Conservation (phyloP, 2,329 filamentous ascomycete genomes). For the Plectosphaerella cucumerina region DNA sequence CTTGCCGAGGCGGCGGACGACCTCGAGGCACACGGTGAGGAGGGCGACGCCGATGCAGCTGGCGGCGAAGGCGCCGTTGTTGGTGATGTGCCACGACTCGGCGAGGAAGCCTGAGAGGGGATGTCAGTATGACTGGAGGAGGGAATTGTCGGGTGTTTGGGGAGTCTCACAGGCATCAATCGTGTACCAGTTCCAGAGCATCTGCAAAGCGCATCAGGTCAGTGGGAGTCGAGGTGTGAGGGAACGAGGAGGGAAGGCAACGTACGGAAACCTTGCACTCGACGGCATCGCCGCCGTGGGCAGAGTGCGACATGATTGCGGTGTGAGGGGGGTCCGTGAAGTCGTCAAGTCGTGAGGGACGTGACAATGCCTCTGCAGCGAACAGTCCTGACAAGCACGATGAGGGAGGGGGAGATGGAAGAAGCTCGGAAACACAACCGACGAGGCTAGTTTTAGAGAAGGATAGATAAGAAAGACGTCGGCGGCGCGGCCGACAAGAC, state of each 20-base stretch:
- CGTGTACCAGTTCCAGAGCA: slow-evolving; percentile 41
- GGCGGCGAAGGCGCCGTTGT: slow-evolving; percentile 35
- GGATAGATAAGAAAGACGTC: no score
- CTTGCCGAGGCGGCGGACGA: slow-evolving; percentile 33
- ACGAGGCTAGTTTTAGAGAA: no score
- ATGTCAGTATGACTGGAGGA: not conserved
- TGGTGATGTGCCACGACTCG: slow-evolving; percentile 33
- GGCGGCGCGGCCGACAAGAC: no score
- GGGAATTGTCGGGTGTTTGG: slow-evolving; percentile 1
- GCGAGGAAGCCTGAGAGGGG: slow-evolving; percentile 32
- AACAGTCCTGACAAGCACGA: not conserved
- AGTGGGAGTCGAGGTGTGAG: not conserved
- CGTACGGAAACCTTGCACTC: slow-evolving; percentile 28
- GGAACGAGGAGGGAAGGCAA: slow-evolving; percentile 1
- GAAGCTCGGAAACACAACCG: no score
- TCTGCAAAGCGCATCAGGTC: slow-evolving; percentile 22
- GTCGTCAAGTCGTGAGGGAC: not conserved
- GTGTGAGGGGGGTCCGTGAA: not conserved
- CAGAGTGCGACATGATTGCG: slow-evolving; percentile 18
- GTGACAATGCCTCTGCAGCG: not conserved
- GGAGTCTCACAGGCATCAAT: slow-evolving; percentile 33
- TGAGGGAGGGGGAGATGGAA: no score
- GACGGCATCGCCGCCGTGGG: slow-evolving; percentile 12
- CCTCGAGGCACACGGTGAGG: slow-evolving; percentile 33
- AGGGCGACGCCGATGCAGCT: slow-evolving; percentile 38